Evolutionary conservation across 805 yeast species (phyloP).

Genomic region (Metschnikowia aberdeeniae): DNA sequence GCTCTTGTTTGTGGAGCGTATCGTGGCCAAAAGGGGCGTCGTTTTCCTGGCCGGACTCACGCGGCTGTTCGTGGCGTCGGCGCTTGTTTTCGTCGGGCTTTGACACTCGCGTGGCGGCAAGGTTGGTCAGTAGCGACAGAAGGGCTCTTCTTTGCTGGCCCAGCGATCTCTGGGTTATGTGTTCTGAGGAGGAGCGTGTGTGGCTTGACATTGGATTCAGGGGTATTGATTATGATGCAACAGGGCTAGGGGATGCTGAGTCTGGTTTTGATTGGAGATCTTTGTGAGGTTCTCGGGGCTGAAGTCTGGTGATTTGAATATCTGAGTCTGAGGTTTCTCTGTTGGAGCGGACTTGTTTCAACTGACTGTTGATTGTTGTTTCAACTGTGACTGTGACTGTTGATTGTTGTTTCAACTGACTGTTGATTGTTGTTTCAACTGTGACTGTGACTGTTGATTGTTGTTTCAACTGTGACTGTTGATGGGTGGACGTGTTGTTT

Average conservation of each 20-base stretch:
- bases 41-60: conserved; percentile 18
- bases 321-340: no score
- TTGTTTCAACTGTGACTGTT: no score
- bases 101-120: conserved; percentile 16
- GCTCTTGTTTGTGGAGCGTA: conserved; percentile 13
- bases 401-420: no score
- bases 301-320: no score
- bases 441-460: no score
- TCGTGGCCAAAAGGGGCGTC: conserved; percentile 7
- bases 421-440: no score
- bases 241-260: neutral
- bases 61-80: conserved; percentile 13
- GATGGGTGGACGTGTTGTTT: no score
- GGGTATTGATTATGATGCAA: neutral
- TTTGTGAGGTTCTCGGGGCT: no score
- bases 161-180: conserved; percentile 10
- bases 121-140: conserved; percentile 14
- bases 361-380: no score
- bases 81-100: conserved; percentile 17
- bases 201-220: conserved; percentile 6
- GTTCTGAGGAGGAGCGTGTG: conserved; percentile 16
- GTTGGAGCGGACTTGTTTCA: no score
- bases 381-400: no score
- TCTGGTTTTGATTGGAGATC: neutral
- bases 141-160: conserved; percentile 15